These are phyloP conservation scores for Avena atlantica DNA, from an alignment of 176 grass and related monocot genomes.

Conservation along the genomic window DNA sequence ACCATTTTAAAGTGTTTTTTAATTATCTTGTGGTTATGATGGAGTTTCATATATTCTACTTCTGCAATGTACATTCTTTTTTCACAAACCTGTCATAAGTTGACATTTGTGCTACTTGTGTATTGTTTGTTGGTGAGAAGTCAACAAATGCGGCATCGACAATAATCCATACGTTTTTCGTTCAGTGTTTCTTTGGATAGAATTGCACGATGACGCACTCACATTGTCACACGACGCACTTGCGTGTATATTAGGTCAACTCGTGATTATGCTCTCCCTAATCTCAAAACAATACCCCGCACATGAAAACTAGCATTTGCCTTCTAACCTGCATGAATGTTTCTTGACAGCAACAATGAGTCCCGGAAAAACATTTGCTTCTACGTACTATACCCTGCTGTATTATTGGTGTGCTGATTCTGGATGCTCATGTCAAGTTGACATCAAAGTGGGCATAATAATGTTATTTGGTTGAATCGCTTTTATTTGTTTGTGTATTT, in stretches of 20 bases:
- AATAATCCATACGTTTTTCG: background rate
- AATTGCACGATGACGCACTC: background rate
- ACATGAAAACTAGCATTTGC: background rate
- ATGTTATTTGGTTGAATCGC: no score
- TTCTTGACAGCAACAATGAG: background rate
- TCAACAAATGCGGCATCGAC: background rate
- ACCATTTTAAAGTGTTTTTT: background rate
- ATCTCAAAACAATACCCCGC: background rate
- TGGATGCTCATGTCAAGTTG: no score
- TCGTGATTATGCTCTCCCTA: background rate
- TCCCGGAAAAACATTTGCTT: no score
- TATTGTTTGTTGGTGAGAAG: conserved; percentile 12
- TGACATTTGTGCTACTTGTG: conserved; percentile 18
- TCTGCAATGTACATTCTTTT: background rate
- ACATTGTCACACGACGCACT: background rate
- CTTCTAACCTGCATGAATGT: background rate
- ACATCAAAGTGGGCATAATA: no score
- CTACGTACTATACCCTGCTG: no score
- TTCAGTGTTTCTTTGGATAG: background rate
- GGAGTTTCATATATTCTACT: background rate
- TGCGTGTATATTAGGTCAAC: conserved; percentile 24
- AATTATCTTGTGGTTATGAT: background rate
- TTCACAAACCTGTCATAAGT: background rate
- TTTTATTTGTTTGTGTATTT: no score
- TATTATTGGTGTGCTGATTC: no score